Conservation (phyloP, 148 eudicot species). For the Camellia sinensis region DNA sequence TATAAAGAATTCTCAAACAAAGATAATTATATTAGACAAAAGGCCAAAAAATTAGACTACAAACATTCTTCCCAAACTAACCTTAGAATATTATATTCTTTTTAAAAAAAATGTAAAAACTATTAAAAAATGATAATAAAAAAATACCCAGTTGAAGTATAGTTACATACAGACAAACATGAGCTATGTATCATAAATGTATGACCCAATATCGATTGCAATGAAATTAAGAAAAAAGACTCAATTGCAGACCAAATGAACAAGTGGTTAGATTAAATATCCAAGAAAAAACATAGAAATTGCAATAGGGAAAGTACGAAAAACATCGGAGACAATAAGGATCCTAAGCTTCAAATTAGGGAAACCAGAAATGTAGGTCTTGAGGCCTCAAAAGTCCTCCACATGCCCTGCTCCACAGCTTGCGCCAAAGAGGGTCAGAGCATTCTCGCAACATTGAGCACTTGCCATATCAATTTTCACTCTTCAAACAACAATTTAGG, state of each 20-base stretch:
- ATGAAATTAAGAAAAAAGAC: conserved; percentile 8
- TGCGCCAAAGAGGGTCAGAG: conserved; percentile 21
- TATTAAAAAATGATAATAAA: too few relatives aligned
- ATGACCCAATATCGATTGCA: not conserved
- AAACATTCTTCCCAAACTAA: too few relatives aligned
- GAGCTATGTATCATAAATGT: too few relatives aligned
- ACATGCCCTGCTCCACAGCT: conserved; percentile 15
- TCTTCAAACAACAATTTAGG: too few relatives aligned
- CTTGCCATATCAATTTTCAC: too few relatives aligned
- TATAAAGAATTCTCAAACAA: too few relatives aligned
- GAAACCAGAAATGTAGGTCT: conserved; percentile 15
- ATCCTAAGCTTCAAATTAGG: conserved; percentile 15
- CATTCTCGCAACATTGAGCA: conserved; percentile 27
- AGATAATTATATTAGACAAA: too few relatives aligned
- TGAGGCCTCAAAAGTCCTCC: conserved; percentile 23
- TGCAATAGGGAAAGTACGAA: conserved; percentile 12
- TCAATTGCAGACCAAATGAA: not conserved
- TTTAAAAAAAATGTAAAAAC: too few relatives aligned
- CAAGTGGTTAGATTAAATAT: not conserved
- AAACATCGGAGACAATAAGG: conserved; percentile 19
- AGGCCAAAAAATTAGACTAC: too few relatives aligned
- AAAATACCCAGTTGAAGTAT: too few relatives aligned
- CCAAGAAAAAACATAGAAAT: not conserved
- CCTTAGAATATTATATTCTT: too few relatives aligned
- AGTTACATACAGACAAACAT: too few relatives aligned